Percentiles rank a stretch among this genome's conserved stretches.
Evolutionary conservation across 2,329 filamentous ascomycete genomes (phyloP).

Genomic region (Monilinia laxa): DNA sequence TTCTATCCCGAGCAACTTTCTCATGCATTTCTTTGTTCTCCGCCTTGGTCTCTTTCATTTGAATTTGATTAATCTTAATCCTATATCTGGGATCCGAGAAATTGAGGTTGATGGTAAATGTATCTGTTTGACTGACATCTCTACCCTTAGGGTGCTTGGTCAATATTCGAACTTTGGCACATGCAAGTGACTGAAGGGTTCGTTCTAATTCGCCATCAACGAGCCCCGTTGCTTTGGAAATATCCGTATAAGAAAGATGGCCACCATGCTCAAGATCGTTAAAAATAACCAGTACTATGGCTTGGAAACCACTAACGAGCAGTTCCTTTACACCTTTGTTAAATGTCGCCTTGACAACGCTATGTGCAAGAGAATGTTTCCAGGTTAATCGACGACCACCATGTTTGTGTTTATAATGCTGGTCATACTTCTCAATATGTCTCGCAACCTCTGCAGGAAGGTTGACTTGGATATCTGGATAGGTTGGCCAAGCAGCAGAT

Average conservation of each 20-base stretch:
- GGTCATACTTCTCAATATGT: slow-evolving; percentile 79
- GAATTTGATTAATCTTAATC: slow-evolving; percentile 98
- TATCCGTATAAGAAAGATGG: slow-evolving; percentile 71
- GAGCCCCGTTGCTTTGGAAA: slow-evolving; percentile 72
- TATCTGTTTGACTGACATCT: slow-evolving; percentile 76
- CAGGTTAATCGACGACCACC: slow-evolving; percentile 82
- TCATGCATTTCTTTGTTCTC: slow-evolving; percentile 95
- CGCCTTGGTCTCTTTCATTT: slow-evolving; percentile 91
- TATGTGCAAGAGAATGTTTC: slow-evolving; percentile 93
- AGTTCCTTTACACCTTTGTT: slow-evolving; percentile 81
- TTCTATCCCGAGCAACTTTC: slow-evolving; percentile 80
- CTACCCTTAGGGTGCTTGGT: slow-evolving; percentile 80
- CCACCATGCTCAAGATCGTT: slow-evolving; percentile 65
- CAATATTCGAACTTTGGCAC: slow-evolving; percentile 81
- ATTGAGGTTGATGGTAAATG: slow-evolving; percentile 74
- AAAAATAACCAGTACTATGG: slow-evolving; percentile 86
- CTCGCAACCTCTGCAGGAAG: slow-evolving; percentile 73
- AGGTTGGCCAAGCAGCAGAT: slow-evolving; percentile 87
- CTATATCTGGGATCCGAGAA: slow-evolving; percentile 83
- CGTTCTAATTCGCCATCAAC: slow-evolving; percentile 77
- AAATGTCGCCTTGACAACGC: slow-evolving; percentile 79
- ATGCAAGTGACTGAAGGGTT: slow-evolving; percentile 92
- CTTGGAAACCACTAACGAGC: slow-evolving; percentile 88
- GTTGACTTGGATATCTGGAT: slow-evolving; percentile 70
- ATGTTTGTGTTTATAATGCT: slow-evolving; percentile 86